A percentile compares a stretch with the other conserved stretches of the same genome.
Conservation (phyloP, 805 yeast species). For the Hanseniaspora vineae region DNA sequence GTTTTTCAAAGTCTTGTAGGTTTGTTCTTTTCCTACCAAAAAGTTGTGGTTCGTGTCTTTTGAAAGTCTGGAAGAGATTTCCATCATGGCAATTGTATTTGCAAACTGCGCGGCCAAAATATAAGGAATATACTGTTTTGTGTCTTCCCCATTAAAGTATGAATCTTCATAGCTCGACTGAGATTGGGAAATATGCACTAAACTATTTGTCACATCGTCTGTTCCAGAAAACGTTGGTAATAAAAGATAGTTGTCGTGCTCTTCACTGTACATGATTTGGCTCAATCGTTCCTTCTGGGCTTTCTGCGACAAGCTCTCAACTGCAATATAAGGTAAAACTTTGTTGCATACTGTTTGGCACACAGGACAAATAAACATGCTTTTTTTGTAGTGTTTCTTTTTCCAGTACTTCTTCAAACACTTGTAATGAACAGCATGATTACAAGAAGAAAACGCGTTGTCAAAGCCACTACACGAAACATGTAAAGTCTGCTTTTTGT, state of each 20-base stretch:
- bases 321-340: constrained; percentile 15
- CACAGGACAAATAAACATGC: constrained; percentile 81
- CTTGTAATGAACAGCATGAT: constrained; percentile 80
- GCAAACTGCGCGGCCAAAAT: constrained; percentile 20
- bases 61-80: constrained; percentile 43
- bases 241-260: background rate
- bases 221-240: no score
- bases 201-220: no score
- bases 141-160: background rate
- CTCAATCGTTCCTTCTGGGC: background rate
- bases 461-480: constrained; percentile 5
- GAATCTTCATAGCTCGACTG: background rate
- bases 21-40: constrained; percentile 26
- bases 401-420: constrained; percentile 61
- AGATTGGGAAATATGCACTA: no score
- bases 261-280: background rate
- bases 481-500: constrained; percentile 1
- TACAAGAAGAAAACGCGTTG: constrained; percentile 62
- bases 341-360: constrained; percentile 58
- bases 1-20: constrained; percentile 25
- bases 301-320: background rate
- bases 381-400: constrained; percentile 43
- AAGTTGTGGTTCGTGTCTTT: constrained; percentile 21
- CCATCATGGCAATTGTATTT: constrained; percentile 43
- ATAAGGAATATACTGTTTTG: background rate